Percentiles rank a stretch among this genome's conserved stretches.
Evolutionary conservation across 2,329 filamentous ascomycete genomes (phyloP).

Genomic region (Delphinella strobiligena): DNA sequence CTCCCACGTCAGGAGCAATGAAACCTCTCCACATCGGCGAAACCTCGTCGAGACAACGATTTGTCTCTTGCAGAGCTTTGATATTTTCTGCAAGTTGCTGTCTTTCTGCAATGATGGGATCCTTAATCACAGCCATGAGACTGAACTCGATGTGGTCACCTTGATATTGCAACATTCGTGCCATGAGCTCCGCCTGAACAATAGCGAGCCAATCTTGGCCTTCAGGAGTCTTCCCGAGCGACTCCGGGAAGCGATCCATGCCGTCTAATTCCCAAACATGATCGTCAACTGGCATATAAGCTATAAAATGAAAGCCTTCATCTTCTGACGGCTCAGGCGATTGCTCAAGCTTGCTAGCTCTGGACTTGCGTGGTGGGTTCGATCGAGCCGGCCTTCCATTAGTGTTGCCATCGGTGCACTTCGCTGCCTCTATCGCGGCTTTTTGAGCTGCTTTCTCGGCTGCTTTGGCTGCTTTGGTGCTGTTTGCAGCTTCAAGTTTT

Average conservation of each 20-base stretch:
- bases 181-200: conserved; percentile 51
- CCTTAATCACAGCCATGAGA: conserved; percentile 61
- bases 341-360: conserved; percentile 19
- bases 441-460: conserved; percentile 16
- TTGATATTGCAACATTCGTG: conserved; percentile 55
- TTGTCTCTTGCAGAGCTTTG: conserved; percentile 28
- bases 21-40: conserved; percentile 34
- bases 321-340: conserved; percentile 35
- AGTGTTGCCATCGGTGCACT: conserved; percentile 1
- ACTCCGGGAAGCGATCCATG: conserved; percentile 57
- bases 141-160: conserved; percentile 61
- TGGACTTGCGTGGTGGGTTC: conserved; percentile 10
- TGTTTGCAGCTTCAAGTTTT: conserved; percentile 19
- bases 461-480: conserved; percentile 17
- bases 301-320: conserved; percentile 76
- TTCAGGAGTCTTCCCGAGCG: conserved; percentile 42
- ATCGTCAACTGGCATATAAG: conserved; percentile 66
- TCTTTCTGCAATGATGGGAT: conserved; percentile 43
- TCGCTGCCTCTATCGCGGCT: conserved; percentile 6
- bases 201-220: conserved; percentile 53
- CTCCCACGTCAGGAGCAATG: conserved; percentile 14
- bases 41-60: conserved; percentile 26
- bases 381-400: conserved; percentile 2
- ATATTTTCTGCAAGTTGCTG: conserved; percentile 33
- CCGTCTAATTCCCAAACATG: conserved; percentile 85